Base-by-base conservation (phyloP, 106 monocot genomes). In the Allium fistulosum region DNA sequence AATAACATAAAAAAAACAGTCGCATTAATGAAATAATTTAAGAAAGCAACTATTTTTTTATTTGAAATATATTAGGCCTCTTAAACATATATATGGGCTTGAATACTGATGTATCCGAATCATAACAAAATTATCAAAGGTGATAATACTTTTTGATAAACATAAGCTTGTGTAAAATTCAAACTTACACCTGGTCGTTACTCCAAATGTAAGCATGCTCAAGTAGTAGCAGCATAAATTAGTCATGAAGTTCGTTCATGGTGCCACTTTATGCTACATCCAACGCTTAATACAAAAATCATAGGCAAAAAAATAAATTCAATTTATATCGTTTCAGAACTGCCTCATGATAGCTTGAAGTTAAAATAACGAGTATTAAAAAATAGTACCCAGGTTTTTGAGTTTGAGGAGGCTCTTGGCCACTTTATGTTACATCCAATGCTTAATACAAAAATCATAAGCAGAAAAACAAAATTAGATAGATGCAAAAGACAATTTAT, bases 251-350 rank as follows among this genome's bases (percentile, higher is more conserved):
- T 28, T 53, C 37, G 69, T 72, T 67, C 66, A 61, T 7, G 84
- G 61, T 91, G 90, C 90, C 90, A 95, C 73, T 95, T 95, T 69
- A 95, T 95, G 79, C 88, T 88, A 65, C 94, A 95, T 46, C 94
- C 94, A 67, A 95, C 79, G 84, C 94, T 95, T 61, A 56, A 17
- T 28, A 28, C n/a, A n/a, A 16, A 17, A 26, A 63, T 3, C 69
- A 4, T 53, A 55, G 52, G n/a, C 18, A 55, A 74, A 58, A 11
- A 74, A 11, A 0, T 51, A 9, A 8, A 17, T 22, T 48, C 15
- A 7, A 60, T 50, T 18, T 15, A 48, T 16, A 7, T 57, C 28
- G 1, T 49, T 3, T 7, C 7, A 48, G 17, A 49, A 18, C 9
- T 8, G 28, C 28, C 1, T 2, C 28, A 3, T 28, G 3, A 28